phyloP scores from a whole-genome alignment of 345 rosid genomes.

The Trapa bicornis region DNA sequence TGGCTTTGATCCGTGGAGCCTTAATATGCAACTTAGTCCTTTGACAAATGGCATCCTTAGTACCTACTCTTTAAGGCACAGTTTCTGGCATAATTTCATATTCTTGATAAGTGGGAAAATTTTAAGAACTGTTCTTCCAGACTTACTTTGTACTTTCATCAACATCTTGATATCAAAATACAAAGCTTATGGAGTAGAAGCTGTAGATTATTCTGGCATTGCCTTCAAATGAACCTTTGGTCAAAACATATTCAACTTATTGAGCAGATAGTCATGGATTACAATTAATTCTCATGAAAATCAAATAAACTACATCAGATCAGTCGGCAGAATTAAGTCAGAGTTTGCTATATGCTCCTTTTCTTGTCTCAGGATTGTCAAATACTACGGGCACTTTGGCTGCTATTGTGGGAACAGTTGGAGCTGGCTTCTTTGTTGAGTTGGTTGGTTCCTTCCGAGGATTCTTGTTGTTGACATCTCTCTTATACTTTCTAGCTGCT shows the following conservation, averaged over 20 bases:
- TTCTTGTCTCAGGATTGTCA: constrained; percentile 52
- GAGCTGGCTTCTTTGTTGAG: constrained; percentile 91
- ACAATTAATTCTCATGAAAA: not conserved
- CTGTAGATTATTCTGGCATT: not conserved
- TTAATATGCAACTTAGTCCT: not conserved
- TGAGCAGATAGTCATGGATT: not conserved
- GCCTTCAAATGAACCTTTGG: not conserved
- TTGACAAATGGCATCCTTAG: not conserved
- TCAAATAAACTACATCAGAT: not conserved
- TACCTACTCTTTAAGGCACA: not conserved
- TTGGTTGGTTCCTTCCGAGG: constrained; percentile 83
- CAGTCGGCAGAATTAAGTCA: not conserved
- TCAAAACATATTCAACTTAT: not conserved
- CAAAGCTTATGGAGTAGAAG: not conserved
- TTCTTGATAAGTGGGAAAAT: not conserved
- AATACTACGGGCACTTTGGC: constrained; percentile 80
- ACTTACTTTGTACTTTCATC: not conserved
- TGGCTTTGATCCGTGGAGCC: not conserved
- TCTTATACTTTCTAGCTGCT: constrained; percentile 58
- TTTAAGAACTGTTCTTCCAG: not conserved
- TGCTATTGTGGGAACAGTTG: constrained; percentile 89
- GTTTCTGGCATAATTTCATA: not conserved
- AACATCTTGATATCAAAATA: not conserved
- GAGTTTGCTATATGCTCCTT: not conserved
- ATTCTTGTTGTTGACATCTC: constrained; percentile 67